phyloP scores from a whole-genome alignment of 805 yeast species.

The Saturnispora silvae region DNA sequence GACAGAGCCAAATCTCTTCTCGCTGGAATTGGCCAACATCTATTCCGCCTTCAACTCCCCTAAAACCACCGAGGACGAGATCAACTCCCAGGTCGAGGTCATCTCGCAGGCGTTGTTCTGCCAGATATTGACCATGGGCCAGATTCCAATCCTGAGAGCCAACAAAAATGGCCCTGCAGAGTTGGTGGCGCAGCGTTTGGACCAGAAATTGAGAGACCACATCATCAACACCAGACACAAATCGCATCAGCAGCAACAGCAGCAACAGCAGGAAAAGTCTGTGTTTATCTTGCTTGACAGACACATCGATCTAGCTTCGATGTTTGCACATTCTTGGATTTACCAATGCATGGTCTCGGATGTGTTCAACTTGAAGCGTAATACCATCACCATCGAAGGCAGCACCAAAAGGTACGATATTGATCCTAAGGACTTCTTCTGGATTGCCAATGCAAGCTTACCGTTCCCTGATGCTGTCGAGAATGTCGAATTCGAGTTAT shows the following conservation, averaged over 20 bases:
- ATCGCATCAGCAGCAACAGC: slow-evolving; percentile 7
- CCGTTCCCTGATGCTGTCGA: slow-evolving; percentile 99
- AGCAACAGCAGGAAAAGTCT: slow-evolving; percentile 36
- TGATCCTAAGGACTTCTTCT: slow-evolving; percentile 89
- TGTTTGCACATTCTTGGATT: slow-evolving; percentile 97
- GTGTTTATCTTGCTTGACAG: slow-evolving; percentile 81
- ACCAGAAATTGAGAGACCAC: slow-evolving; percentile 74
- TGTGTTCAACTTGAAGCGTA: slow-evolving; percentile 71
- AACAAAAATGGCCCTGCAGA: slow-evolving; percentile 94
- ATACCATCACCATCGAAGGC: slow-evolving; percentile 57
- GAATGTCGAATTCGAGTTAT: slow-evolving; percentile 77
- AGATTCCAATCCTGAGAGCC: slow-evolving; percentile 83
- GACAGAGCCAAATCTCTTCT: slow-evolving; percentile 84
- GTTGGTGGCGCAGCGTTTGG: slow-evolving; percentile 78
- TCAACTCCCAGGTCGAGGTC: slow-evolving; percentile 53
- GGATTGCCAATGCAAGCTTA: slow-evolving; percentile 71
- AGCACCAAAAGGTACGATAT: slow-evolving; percentile 64
- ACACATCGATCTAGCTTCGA: slow-evolving; percentile 79
- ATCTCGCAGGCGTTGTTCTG: slow-evolving; percentile 78
- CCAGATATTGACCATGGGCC: slow-evolving; percentile 62
- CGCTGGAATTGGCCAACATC: slow-evolving; percentile 56
- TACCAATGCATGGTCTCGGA: slow-evolving; percentile 95
- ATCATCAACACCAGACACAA: slow-evolving; percentile 52
- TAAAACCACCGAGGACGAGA: slow-evolving; percentile 59
- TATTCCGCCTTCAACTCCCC: slow-evolving; percentile 67